Conservation (phyloP, 2,329 filamentous ascomycete genomes). For the Beauveria caledonica region DNA sequence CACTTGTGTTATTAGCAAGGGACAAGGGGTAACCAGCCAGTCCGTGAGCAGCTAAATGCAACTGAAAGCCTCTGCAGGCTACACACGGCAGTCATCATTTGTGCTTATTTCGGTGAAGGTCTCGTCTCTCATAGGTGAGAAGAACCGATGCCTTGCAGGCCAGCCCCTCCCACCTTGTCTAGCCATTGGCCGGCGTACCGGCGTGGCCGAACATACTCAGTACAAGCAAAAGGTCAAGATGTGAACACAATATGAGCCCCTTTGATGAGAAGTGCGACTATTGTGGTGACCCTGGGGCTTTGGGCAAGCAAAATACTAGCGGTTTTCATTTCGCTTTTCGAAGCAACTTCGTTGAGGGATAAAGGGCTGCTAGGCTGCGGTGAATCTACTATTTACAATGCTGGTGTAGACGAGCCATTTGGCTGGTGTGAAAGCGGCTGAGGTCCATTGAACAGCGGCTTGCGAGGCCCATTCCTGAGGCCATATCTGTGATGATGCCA, state of each 20-base stretch:
- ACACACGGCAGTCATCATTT: not conserved
- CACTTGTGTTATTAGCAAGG: not conserved
- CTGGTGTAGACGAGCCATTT: not conserved
- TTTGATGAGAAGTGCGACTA: not conserved
- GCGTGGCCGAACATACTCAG: too few relatives aligned
- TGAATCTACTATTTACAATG: not conserved
- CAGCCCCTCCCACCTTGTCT: not conserved
- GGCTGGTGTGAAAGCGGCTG: not conserved
- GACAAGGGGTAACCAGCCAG: not conserved
- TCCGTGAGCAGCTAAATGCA: not conserved
- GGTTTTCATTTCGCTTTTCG: not conserved
- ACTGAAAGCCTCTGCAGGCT: not conserved
- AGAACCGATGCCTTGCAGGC: not conserved
- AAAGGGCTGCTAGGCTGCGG: not conserved
- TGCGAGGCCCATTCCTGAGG: not conserved
- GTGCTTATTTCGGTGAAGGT: constrained; percentile 7
- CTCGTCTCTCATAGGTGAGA: not conserved
- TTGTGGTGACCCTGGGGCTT: not conserved
- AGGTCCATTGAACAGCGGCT: not conserved
- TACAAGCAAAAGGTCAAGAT: not conserved
- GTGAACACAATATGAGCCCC: not conserved
- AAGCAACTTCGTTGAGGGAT: not conserved
- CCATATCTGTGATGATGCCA: not conserved
- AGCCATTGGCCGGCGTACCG: not conserved
- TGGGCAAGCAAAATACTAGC: not conserved